Evolutionary conservation across 2,329 filamentous ascomycete genomes (phyloP), one percentile per base, ranked within the genome.

Genomic region (Gremmenia infestans): DNA sequence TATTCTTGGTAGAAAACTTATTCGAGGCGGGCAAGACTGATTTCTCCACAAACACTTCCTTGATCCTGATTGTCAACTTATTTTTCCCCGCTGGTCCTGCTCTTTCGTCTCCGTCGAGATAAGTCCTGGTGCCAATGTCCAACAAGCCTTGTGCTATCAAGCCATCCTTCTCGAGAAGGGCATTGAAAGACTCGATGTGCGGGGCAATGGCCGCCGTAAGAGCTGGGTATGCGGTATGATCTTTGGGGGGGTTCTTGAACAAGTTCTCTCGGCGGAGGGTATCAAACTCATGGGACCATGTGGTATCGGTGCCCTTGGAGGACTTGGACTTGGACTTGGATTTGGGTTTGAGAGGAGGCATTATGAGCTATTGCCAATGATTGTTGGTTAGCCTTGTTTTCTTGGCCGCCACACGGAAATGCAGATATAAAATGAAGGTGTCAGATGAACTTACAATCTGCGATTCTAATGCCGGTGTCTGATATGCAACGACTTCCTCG

Each of bases 101-200:
- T 56, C 83, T 78, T 23, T 86, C 85, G 58, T 90, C 82, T 61
- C 91, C 91, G 71, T 99, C 94, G 49, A 96, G 82, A 68, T 89
- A 96, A 4, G 83, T 83, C 74, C 93, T 95, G 61, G 83, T 88
- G 67, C 93, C 94, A 74, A 99, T 97, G 70, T 99, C 94, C 68
- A 82, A 83, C 58, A 97, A 72, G 12, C 81, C 91, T 62, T 90
- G 85, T 50, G 88, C 82, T 53, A 99, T 72, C 52, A 87, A 77
- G 52, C 89, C 90, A 72, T 87, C 81, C 56, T 81, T 78, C 35
- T 85, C 82, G 70, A 97, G 95, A 48, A 97, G 80, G 52, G 86
- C 86, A 77, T 99, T 96, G 82, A 97, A 99, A 6, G 94, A 94
- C 68, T 97, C 87, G 66, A 97, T 88, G 73, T 99, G 94, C 50